Percentiles rank a stretch among this genome's conserved stretches.
phyloP scores from a whole-genome alignment of 1,284 basidiomycete genomes.

The Sanghuangporus sanghuang region DNA sequence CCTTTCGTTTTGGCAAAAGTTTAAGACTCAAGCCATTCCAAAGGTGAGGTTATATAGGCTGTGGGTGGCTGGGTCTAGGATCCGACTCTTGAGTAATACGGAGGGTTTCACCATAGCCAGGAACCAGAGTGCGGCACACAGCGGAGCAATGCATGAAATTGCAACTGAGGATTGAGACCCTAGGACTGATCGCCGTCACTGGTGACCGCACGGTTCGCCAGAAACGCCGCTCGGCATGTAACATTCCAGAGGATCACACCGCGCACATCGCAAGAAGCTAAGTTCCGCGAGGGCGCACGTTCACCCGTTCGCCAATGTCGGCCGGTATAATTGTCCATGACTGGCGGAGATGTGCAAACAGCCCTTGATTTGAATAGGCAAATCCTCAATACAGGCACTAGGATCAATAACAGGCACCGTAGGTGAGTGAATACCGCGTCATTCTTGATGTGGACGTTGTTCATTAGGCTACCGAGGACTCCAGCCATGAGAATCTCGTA shows the following conservation, averaged over 20 bases:
- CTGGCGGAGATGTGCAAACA: neutral
- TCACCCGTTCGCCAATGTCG: neutral
- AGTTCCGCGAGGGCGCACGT: neutral
- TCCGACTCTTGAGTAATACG: neutral
- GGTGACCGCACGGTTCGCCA: neutral
- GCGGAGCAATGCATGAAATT: neutral
- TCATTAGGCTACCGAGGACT: neutral
- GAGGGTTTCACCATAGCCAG: neutral
- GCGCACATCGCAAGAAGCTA: neutral
- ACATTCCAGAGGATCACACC: neutral
- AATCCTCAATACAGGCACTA: no score
- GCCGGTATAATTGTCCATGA: neutral
- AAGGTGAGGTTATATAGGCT: neutral
- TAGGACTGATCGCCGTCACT: neutral
- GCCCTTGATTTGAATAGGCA: no score
- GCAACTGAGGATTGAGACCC: neutral
- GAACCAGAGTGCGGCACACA: neutral
- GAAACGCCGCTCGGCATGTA: neutral
- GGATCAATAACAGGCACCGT: neutral
- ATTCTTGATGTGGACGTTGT: neutral
- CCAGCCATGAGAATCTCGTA: neutral
- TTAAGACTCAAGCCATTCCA: no score
- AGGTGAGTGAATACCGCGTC: neutral
- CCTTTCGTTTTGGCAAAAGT: no score
- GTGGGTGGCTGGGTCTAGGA: neutral